Percentiles rank a stretch among this genome's conserved stretches.
Evolutionary conservation across 2,329 filamentous ascomycete species (phyloP).

Genomic region (Pleomassaria siparia): DNA sequence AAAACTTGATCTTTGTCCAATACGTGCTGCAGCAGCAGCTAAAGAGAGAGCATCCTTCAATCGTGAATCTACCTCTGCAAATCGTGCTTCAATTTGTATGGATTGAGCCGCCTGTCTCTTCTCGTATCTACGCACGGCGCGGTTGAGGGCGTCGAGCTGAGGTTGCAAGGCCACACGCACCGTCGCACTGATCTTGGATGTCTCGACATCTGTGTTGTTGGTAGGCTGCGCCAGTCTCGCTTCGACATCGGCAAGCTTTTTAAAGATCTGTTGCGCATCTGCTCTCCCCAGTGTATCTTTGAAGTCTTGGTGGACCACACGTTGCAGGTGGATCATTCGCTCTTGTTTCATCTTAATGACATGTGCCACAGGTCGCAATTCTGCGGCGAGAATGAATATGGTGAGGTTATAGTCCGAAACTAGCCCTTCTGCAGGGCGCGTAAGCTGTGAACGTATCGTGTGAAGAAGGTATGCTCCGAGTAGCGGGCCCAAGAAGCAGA

Average conservation of each 20-base stretch:
- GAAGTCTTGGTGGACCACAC: conserved; percentile 56
- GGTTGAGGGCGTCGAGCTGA: conserved; percentile 83
- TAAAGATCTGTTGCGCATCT: conserved; percentile 49
- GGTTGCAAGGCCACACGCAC: conserved; percentile 70
- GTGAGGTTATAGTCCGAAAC: conserved; percentile 92
- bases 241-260: conserved; percentile 72
- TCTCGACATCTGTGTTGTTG: conserved; percentile 43
- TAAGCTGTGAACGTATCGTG: conserved; percentile 76
- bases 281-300: conserved; percentile 15
- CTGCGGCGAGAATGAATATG: conserved; percentile 84
- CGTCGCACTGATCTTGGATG: conserved; percentile 51
- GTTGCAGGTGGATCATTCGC: conserved; percentile 79
- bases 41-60: conserved; percentile 77
- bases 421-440: conserved; percentile 78
- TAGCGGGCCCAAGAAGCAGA: conserved; percentile 78
- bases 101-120: conserved; percentile 78
- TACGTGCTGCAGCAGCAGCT: conserved; percentile 65
- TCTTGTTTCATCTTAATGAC: conserved; percentile 77
- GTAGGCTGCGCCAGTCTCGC: conserved; percentile 51
- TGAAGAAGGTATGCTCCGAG: conserved; percentile 84
- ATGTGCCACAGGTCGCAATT: conserved; percentile 80
- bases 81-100: conserved; percentile 73
- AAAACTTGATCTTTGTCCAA: conserved; percentile 39
- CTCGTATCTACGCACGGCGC: conserved; percentile 87
- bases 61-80: conserved; percentile 70